Conservation (phyloP, 176 grass and related monocot species). For the Oryza nivara region DNA sequence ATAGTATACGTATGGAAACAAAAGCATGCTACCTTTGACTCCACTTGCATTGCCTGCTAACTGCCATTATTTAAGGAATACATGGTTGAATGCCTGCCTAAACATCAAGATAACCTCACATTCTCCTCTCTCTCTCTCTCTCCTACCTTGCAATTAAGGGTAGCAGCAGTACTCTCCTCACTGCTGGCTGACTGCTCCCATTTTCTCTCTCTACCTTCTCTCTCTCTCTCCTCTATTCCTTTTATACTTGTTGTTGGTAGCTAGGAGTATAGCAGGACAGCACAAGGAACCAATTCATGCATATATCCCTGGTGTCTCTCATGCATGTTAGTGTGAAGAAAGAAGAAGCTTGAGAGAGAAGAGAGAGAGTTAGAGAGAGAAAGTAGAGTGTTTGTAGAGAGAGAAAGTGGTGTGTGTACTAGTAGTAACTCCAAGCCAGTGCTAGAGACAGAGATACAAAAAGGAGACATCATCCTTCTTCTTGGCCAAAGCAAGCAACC, state of each 20-base stretch:
- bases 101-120: slow-evolving; percentile 42
- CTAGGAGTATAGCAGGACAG: slow-evolving; percentile 39
- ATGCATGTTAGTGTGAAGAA: neutral
- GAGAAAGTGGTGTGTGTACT: neutral
- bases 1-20: slow-evolving; percentile 45
- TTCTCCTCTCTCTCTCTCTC: slow-evolving; percentile 13
- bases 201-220: neutral
- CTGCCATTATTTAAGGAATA: slow-evolving; percentile 80
- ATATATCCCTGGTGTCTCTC: slow-evolving; percentile 42
- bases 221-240: slow-evolving; percentile 46
- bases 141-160: neutral
- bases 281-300: slow-evolving; percentile 70
- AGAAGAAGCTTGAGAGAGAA: slow-evolving; percentile 10
- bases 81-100: slow-evolving; percentile 46
- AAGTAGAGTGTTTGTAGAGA: neutral
- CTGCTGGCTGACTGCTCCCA: neutral
- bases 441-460: slow-evolving; percentile 49
- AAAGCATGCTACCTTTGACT: slow-evolving; percentile 55
- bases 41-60: slow-evolving; percentile 39
- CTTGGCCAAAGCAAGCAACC: slow-evolving; percentile 43
- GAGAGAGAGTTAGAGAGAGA: neutral
- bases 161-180: neutral
- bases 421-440: slow-evolving; percentile 50
- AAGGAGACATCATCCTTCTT: slow-evolving; percentile 39
- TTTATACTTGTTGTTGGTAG: slow-evolving; percentile 28